Conservation (phyloP, 768 basidiomycete genomes). For the Tulasnella sp. region DNA sequence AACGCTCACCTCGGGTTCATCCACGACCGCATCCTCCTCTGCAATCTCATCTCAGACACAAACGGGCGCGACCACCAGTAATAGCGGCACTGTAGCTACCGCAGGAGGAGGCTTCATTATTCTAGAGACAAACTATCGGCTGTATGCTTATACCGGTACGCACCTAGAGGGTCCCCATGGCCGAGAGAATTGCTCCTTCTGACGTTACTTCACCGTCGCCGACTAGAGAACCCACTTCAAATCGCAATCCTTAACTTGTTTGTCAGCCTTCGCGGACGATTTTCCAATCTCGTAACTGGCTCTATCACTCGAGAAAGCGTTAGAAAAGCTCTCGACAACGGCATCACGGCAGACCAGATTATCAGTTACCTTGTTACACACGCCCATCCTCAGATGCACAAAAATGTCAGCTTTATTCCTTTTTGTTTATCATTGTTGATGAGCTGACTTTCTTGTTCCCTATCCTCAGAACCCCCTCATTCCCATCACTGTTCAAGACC, state of each 20-base stretch:
- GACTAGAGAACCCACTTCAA: slow-evolving; percentile 85
- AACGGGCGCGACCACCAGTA: slow-evolving; percentile 44
- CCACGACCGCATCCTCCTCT: slow-evolving; percentile 45
- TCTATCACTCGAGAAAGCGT: slow-evolving; percentile 93
- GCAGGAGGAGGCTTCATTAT: slow-evolving; percentile 77
- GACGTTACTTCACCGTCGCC: slow-evolving; percentile 27
- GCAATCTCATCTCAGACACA: not conserved
- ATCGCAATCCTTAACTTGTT: slow-evolving; percentile 95
- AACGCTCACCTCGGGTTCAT: slow-evolving; percentile 86
- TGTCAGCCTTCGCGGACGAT: slow-evolving; percentile 85
- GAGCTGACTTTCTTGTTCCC: slow-evolving; percentile 2
- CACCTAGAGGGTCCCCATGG: slow-evolving; percentile 22
- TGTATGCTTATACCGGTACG: slow-evolving; percentile 95
- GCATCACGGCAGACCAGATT: slow-evolving; percentile 92
- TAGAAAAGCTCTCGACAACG: slow-evolving; percentile 86
- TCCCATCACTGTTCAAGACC: slow-evolving; percentile 96
- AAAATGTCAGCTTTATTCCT: slow-evolving; percentile 55
- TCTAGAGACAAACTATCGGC: slow-evolving; percentile 95
- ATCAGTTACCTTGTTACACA: slow-evolving; percentile 91
- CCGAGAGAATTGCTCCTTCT: not conserved
- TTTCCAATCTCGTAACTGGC: slow-evolving; percentile 95
- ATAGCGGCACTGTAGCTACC: slow-evolving; percentile 40
- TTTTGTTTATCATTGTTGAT: not conserved
- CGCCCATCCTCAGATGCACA: slow-evolving; percentile 97
- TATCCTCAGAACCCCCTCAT: slow-evolving; percentile 73